Evolutionary conservation across 495 filamentous ascomycete species (phyloP), one percentile per base, ranked within the genome.

Genomic region (Neurospora hispaniola): DNA sequence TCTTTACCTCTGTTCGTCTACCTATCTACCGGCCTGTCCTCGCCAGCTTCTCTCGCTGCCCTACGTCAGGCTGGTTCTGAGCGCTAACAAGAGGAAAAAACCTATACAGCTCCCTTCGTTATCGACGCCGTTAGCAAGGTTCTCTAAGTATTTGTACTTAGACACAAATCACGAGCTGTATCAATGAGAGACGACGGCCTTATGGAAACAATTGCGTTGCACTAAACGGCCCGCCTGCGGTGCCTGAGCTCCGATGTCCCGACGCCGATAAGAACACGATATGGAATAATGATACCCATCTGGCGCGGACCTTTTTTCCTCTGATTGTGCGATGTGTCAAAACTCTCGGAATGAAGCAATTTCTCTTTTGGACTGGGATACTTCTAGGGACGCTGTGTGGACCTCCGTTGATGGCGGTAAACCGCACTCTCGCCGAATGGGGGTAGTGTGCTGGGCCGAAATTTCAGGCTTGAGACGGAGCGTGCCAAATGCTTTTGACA

Each of bases 1-100:
- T 41, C 88, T 97, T 73, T 97, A 97, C 83, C 83, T 97, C 70
- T 94, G 94, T 97, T 89, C 76, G 91, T 82, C 27, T 46, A 59
- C 14, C 31, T 44, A 38, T 40, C 3, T 68, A 48, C n/a, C 43
- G 18, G 9, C 43, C 41, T 35, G 3, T 54, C 41, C 16, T 31
- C 18, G n/a, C 27, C 41, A 6, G 39, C 23, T 31, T 40, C 16
- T 69, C 5, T n/a, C 14, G 7, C 14, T 18, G 31, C 20, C 27
- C 35, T 40, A 41, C 40, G 40, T 23, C 9, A 11, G 39, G 43
- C 68, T n/a, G 16, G 20, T 48, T 48, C 69, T 38, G 46, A 54
- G 69, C 31, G 42, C 39, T 42, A 69, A 76, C 43, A 79, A 76
- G 46, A 20, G 7, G n/a, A 46, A 46, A 10, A 16, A 23, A 9